Evolutionary conservation across 2,329 filamentous ascomycete genomes (phyloP).

Genomic region (Arthroderma sp.): DNA sequence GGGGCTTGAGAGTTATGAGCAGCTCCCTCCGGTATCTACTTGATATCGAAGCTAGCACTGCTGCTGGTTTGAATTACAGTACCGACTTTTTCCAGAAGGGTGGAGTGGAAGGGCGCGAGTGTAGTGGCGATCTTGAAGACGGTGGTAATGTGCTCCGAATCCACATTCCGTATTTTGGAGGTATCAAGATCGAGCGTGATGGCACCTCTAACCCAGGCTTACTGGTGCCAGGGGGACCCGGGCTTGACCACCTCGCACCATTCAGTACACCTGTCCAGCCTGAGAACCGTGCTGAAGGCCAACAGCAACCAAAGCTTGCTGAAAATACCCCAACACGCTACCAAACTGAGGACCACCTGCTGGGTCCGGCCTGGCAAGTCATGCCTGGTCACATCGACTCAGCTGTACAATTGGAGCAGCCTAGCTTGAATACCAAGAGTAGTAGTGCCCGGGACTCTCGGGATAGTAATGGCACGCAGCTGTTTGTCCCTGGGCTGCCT

Average conservation of each 20-base stretch:
- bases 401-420: too few relatives aligned
- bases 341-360: too few relatives aligned
- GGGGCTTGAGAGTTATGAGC: background rate
- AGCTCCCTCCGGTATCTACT: background rate
- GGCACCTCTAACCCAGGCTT: background rate
- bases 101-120: background rate
- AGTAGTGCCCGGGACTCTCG: too few relatives aligned
- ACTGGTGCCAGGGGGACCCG: conserved; percentile 11
- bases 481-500: too few relatives aligned
- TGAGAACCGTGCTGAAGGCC: too few relatives aligned
- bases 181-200: background rate
- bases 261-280: too few relatives aligned
- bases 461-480: too few relatives aligned
- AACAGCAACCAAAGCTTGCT: too few relatives aligned
- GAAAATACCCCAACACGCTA: too few relatives aligned
- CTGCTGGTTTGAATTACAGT: background rate
- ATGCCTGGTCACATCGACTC: too few relatives aligned
- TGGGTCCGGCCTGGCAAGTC: too few relatives aligned
- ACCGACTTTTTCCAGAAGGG: background rate
- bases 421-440: too few relatives aligned
- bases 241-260: conserved; percentile 2
- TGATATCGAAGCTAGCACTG: background rate
- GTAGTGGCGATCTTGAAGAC: background rate
- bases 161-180: background rate
- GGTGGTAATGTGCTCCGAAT: background rate